A percentile compares a stretch with the other conserved stretches of the same genome.
Evolutionary conservation across 1,284 basidiomycete genomes (phyloP).

Genomic region (Leccinum subatratum): DNA sequence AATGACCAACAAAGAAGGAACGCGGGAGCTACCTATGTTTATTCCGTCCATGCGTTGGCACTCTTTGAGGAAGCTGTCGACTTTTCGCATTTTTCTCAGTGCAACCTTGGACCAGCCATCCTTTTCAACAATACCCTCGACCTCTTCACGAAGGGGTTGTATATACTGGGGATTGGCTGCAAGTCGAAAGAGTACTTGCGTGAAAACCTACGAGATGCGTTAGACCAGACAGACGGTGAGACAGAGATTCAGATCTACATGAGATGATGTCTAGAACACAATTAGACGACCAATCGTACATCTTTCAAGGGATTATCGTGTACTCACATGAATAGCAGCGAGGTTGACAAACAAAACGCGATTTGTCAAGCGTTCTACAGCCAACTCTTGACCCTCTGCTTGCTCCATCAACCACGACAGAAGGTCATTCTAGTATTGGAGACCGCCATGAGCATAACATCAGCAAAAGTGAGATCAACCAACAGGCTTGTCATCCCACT

Average conservation of each 20-base stretch:
- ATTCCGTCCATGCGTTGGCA: constrained; percentile 8
- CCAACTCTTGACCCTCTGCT: constrained; percentile 30
- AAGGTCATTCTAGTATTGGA: constrained; percentile 31
- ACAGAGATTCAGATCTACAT: neutral
- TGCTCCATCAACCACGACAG: constrained; percentile 43
- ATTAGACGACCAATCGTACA: neutral
- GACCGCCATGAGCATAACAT: constrained; percentile 4
- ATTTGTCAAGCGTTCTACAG: constrained; percentile 29
- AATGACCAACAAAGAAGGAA: neutral
- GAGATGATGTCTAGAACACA: neutral
- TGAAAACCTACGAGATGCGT: neutral
- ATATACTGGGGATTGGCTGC: neutral
- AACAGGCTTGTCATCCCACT: constrained; percentile 39
- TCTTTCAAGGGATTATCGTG: neutral
- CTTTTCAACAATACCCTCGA: constrained; percentile 21
- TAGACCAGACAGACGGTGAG: neutral
- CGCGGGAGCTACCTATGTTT: neutral
- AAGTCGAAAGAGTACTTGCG: constrained; percentile 20
- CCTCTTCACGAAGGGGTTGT: constrained; percentile 35
- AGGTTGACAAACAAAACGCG: constrained; percentile 38
- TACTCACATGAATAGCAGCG: neutral
- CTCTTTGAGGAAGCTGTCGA: constrained; percentile 16
- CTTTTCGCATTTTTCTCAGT: constrained; percentile 11
- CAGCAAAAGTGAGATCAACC: constrained; percentile 7
- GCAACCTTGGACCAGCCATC: neutral